Evolutionary conservation across 805 yeast species (phyloP), one percentile per base, ranked within the genome.

Genomic region (Lachancea quebecensis): DNA sequence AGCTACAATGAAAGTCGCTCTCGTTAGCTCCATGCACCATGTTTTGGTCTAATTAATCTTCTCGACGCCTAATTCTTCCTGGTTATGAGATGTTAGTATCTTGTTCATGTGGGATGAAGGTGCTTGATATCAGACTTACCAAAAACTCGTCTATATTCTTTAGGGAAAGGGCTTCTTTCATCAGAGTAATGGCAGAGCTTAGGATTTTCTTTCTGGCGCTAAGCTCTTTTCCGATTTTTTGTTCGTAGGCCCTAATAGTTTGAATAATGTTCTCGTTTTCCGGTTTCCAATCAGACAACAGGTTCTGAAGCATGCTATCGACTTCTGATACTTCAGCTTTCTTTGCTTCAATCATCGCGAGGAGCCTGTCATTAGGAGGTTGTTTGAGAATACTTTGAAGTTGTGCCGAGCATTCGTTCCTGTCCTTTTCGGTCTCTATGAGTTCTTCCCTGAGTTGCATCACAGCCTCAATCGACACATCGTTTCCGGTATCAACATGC

Each of bases 21-120:
- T 21, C 4, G 7, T 4, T 7, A 7, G 7, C 25, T 7, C 25
- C 7, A 21, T 21, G 25, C 7, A 7, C 25, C 7, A 7, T 21
- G 7, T 7, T 21, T 21, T 4, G 6, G 25, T 21, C 33, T 30
- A 40, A 37, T 33, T 38, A 16, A 49, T 18, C 15, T 18, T 17
- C 41, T 59, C 65, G 18, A 42, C 49, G 18, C 65, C 64, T 31
- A 60, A 47, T n/a, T 52, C 56, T 41, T 59, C 65, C 56, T 52
- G 35, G 36, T 30, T 39, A 14, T 38, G 37, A 38, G 33, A 17
- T 5, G 42, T 44, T 44, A 41, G 35, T 38, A 17, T 12, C 27
- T 28, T 35, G 37, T 16, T 4, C 5, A 15, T 5, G 16, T 31
- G 4, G 8, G 15, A 34, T 10, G 16, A 15, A n/a, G 21, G 37